Evolutionary conservation across 148 eudicot species (phyloP), one percentile per base, ranked within the genome.

Genomic region (Chenopodium berlandieri): DNA sequence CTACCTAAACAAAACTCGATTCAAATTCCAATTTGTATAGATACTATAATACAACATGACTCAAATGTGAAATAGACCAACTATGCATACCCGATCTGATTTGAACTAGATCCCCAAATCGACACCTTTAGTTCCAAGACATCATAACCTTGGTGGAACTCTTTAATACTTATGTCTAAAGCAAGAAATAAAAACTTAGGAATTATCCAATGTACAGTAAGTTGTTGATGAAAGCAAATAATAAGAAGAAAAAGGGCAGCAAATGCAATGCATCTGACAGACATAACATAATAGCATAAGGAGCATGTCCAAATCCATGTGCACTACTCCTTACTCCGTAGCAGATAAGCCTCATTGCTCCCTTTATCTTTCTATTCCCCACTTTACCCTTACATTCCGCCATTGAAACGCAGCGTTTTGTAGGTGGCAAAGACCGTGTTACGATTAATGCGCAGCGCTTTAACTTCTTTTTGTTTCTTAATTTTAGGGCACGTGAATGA

Each of bases 371-470:
- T 52, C 17, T 52, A 40, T 40, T 5, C 44, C 4, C 56, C 5
- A 13, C 62, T 56, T 56, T 56, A 62, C 66, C 66, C 66, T 0
- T 62, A 20, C 66, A 62, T 62, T 20, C 66, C 25, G 27, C 66
- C 25, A 78, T 30, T 63, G 13, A 66, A 22, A 78, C 56, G 80
- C 72, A 47, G 9, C 72, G 56, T 4, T 16, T 2, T 25, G 62
- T 19, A 25, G 46, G 19, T 19, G 9, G 5, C 16, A 22, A 5
- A 58, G 50, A 48, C 44, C 66, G 50, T 34, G 78, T 32, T 23
- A 23, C 31, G 58, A 67, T 78, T 40, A 78, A 78, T 78, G 64
- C 81, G 60, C 73, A 32, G 71, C n/a, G 70, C 19, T 78, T 47
- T 64, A 77, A 20, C 32, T 19, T 44, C 4, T 34, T 34, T 44